phyloP scores from a whole-genome alignment of 139 green algal species.

The Chlamydomonas sphaeroides region DNA sequence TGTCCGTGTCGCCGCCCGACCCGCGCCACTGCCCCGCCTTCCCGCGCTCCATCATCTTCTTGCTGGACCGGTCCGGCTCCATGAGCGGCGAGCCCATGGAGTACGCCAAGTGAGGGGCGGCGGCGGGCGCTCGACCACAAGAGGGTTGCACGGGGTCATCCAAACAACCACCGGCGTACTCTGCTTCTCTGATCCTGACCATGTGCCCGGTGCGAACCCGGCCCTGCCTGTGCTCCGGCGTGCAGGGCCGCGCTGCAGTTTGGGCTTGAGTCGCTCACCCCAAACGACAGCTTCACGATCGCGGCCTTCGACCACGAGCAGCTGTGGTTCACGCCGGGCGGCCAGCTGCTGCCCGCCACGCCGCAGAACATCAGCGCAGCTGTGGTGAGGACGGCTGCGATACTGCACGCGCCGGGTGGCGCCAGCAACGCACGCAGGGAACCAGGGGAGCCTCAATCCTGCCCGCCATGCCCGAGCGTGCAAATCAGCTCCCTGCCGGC shows the following conservation, averaged over 20 bases:
- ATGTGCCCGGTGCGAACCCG: no score
- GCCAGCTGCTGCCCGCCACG: constrained; percentile 39
- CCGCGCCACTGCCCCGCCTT: constrained; percentile 54
- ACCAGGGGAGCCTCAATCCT: no score
- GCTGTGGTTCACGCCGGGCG: constrained; percentile 51
- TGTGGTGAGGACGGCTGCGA: constrained; percentile 27
- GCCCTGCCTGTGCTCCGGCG: no score
- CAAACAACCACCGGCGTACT: no score
- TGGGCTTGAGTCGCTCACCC: constrained; percentile 49
- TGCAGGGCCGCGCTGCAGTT: constrained; percentile 46
- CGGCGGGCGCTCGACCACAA: no score
- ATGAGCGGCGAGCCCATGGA: constrained; percentile 65
- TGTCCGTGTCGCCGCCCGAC: constrained; percentile 52
- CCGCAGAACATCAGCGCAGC: constrained; percentile 36
- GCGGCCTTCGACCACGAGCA: constrained; percentile 75
- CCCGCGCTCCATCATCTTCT: constrained; percentile 62
- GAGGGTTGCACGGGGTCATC: no score
- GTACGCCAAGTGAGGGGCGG: constrained; percentile 38
- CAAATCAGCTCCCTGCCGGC: no score
- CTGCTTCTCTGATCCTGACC: no score
- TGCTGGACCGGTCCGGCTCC: constrained; percentile 64
- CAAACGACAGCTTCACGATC: constrained; percentile 61
- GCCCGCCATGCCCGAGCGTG: no score
- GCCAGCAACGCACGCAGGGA: no score
- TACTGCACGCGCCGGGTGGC: no score